Evolutionary conservation across 2,329 filamentous ascomycete genomes (phyloP), one percentile per base, ranked within the genome.

Genomic region (Trichoderma brevicompactum): DNA sequence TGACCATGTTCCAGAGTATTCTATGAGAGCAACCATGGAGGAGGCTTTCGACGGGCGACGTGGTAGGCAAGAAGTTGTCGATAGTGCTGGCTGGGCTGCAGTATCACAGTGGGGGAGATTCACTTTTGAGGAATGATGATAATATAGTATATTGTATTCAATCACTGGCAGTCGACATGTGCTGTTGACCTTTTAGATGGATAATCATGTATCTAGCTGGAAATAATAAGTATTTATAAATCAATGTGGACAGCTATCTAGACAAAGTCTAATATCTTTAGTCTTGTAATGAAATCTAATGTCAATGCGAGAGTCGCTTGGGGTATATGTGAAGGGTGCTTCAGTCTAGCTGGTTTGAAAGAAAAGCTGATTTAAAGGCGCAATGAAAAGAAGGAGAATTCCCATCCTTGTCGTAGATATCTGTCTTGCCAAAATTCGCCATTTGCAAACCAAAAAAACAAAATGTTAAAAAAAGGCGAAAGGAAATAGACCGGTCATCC

Each of bases 101-200:
- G 74, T 70, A 43, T 85, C 82, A 23, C 74, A 74, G 38, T 86
- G 83, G 82, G 85, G 84, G 65, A 71, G 72, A 6, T 84, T 85
- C 69, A 69, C 68, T 13, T 84, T 84, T 36, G 71, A 72, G 15
- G 52, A 68, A 9, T 61, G 53, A 65, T 40, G 7, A 7, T 9
- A 19, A 8, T 19, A 3, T 6, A 19, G 2, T 7, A 8, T 41
- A 7, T 13, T 7, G 23, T 17, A 34, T 28, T 23, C 3, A 15
- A 15, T 17, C 41, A 60, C 7, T 50, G 50, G 13, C 32, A 3
- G 2, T 10, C 5, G 17, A 13, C 12, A 41, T n/a, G 12, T 12
- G 36, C 2, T 15, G 7, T n/a, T 5, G 36, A 8, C 6, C 2
- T 12, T 48, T 53, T 6, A 15, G 3, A 10, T 12, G 12, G 34